These are phyloP conservation scores for Thalassiosira mediterranea DNA, from an alignment of 352 stramenopile genomes.

Conservation along the genomic window DNA sequence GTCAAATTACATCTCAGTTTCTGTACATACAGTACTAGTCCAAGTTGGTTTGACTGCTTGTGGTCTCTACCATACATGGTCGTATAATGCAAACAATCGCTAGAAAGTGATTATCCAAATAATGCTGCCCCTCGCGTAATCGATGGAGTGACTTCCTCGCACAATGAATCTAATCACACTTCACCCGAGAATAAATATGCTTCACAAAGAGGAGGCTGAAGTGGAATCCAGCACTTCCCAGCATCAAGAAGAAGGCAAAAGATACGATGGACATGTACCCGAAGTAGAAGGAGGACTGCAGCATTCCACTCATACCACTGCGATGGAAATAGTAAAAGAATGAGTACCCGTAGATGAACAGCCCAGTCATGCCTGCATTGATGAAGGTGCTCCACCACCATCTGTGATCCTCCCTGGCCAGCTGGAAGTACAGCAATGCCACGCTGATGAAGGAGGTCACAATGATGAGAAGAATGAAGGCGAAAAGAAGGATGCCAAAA, in stretches of 20 bases:
- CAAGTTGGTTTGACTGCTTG: no score
- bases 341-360: slow-evolving; percentile 99
- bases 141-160: no score
- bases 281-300: slow-evolving; percentile 88
- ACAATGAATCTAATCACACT: slow-evolving; percentile 89
- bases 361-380: slow-evolving; percentile 92
- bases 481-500: slow-evolving; percentile 99
- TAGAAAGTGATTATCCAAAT: no score
- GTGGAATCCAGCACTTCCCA: slow-evolving; percentile 94
- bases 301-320: slow-evolving; percentile 92
- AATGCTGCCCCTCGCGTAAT: no score
- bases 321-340: slow-evolving; percentile 98
- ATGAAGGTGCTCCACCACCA: slow-evolving; percentile 95
- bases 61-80: no score
- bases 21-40: no score
- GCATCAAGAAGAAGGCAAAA: slow-evolving; percentile 94
- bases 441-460: slow-evolving; percentile 98
- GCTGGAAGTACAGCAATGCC: slow-evolving; percentile 99
- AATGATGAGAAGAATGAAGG: slow-evolving; percentile 95
- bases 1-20: no score
- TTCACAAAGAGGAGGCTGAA: slow-evolving; percentile 94
- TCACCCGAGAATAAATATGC: slow-evolving; percentile 97
- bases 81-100: no score
- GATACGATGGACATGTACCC: slow-evolving; percentile 99
- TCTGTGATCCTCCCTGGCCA: slow-evolving; percentile 98